Evolutionary conservation across 2,329 filamentous ascomycete species (phyloP), one percentile per base, ranked within the genome.

Genomic region (Clonostachys chloroleuca): DNA sequence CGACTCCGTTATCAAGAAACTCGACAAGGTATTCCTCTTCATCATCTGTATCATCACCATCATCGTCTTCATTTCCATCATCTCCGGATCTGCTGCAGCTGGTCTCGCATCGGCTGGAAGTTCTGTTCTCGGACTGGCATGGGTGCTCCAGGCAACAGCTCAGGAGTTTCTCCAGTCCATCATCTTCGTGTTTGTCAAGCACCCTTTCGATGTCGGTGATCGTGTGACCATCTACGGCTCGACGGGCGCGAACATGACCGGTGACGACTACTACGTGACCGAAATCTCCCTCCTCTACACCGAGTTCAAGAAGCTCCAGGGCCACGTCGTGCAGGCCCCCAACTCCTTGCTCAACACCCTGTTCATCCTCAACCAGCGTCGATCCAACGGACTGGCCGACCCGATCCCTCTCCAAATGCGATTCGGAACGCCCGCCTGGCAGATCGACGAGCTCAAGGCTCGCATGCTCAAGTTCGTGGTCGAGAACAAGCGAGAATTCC

Each of bases 251-350:
- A 64, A 77, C 14, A 77, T 90, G 60, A 81, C 78, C 35, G 92
- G 92, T 42, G 92, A 96, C 57, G 92, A 96, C 59, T 97, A 96
- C 67, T 96, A 95, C 54, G 92, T 97, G 46, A 95, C 95, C 47
- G 89, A 96, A 60, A 95, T 97, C 47, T 87, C 90, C 2, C 77
- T 97, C 2, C 77, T 96, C 14, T 97, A 94, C 64, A 97, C 92
- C 13, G 92, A 96, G 60, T 96, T 96, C 74, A 96, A 96, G 77
- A 96, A 96, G 74, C 92, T 96, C 88, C 87, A 96, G 66, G 92
- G 92, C 3, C 92, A 96, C 58, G 86, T 96, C 20, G 92, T 97
- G 1, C 92, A 96, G 66, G 92, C 92, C 1, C 92, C 92, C 12
- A 97, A 97, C 77, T 95, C 87, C 49, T 84, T 96, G 36, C 79